A percentile compares a stretch with the other conserved stretches of the same genome.
Conservation (phyloP, 345 rosid genomes). For the Chamaenerion angustifolium region DNA sequence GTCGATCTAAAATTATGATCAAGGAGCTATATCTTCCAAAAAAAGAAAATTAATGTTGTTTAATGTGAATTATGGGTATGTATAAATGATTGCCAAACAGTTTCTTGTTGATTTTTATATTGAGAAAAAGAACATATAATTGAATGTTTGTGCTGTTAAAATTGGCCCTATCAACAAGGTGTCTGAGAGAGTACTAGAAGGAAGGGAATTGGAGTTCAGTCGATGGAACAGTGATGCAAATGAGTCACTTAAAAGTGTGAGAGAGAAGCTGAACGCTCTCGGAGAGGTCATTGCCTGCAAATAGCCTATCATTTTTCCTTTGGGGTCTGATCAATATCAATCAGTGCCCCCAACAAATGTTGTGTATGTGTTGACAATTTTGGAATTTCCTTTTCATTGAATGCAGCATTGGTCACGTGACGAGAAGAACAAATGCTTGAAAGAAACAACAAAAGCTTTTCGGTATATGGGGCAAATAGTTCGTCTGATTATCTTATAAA, state of each 20-base stretch:
- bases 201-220: conserved; percentile 57
- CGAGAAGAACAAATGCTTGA: conserved; percentile 69
- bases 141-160: background rate
- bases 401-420: conserved; percentile 80
- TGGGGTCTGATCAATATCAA: background rate
- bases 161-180: conserved; percentile 25
- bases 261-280: conserved; percentile 71
- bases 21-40: no score
- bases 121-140: background rate
- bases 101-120: background rate
- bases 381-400: background rate
- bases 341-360: background rate
- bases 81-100: no score
- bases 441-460: conserved; percentile 64
- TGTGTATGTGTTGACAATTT: background rate
- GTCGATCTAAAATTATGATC: no score
- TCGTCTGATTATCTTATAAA: conserved; percentile 52
- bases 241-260: conserved; percentile 46
- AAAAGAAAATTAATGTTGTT: no score
- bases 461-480: conserved; percentile 69
- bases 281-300: conserved; percentile 44
- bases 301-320: conserved; percentile 3
- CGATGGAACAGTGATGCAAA: conserved; percentile 50
- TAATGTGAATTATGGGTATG: no score
- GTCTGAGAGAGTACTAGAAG: conserved; percentile 51